Percentiles rank a stretch among this genome's conserved stretches.
phyloP scores from a whole-genome alignment of 352 stramenopile species.

The Phytophthora chlamydospora region DNA sequence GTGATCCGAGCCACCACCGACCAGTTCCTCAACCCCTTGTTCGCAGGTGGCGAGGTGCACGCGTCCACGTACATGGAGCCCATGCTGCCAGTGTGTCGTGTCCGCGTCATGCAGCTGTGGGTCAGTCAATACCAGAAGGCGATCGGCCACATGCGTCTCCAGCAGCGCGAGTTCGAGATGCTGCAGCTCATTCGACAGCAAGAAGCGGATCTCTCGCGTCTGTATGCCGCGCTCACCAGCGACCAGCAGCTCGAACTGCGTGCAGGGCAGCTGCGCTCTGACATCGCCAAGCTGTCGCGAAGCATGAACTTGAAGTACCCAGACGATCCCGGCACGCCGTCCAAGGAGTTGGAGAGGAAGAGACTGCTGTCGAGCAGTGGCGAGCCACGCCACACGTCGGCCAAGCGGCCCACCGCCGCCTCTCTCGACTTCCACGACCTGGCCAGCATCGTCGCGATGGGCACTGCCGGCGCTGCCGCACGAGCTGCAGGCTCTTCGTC shows the following conservation, averaged over 20 bases:
- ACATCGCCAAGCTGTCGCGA: constrained; percentile 71
- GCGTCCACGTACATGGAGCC: constrained; percentile 51
- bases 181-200: constrained; percentile 82
- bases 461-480: constrained; percentile 34
- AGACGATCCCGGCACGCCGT: constrained; percentile 28
- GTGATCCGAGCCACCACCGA: constrained; percentile 84
- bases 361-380: constrained; percentile 16
- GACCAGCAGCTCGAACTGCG: constrained; percentile 74
- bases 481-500: constrained; percentile 18
- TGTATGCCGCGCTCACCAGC: constrained; percentile 61
- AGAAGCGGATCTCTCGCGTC: constrained; percentile 71
- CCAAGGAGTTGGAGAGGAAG: constrained; percentile 27
- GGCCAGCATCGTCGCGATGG: constrained; percentile 47
- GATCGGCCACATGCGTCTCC: constrained; percentile 87
- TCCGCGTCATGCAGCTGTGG: constrained; percentile 89
- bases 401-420: constrained; percentile 35
- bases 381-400: constrained; percentile 4
- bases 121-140: constrained; percentile 88
- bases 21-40: constrained; percentile 85
- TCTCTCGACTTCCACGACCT: constrained; percentile 64
- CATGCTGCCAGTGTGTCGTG: constrained; percentile 83
- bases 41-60: constrained; percentile 49
- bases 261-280: constrained; percentile 64
- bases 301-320: constrained; percentile 83
- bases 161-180: constrained; percentile 89